phyloP scores from a whole-genome alignment of 305 asterid species.

The Solanum hybrid region DNA sequence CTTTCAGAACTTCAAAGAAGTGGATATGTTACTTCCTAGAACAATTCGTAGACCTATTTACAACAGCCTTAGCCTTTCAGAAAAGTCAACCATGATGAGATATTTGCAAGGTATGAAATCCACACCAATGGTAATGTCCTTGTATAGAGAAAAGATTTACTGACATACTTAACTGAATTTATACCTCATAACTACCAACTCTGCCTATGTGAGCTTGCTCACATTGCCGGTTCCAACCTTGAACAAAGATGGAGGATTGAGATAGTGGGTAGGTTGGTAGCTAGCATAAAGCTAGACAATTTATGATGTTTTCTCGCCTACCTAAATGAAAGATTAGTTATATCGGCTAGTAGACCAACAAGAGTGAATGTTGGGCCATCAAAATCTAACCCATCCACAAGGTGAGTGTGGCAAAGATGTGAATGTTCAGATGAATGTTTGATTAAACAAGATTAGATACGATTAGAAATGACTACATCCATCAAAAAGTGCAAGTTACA shows the following conservation, averaged over 20 bases:
- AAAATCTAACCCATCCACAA: background rate
- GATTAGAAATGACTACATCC: background rate
- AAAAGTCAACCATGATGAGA: background rate
- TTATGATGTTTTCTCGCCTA: background rate
- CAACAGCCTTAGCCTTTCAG: background rate
- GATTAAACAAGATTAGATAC: background rate
- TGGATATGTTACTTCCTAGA: background rate
- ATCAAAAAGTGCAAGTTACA: background rate
- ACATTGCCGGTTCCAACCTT: background rate
- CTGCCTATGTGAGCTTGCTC: background rate
- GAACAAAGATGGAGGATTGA: background rate
- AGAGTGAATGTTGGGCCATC: background rate
- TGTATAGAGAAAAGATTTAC: background rate
- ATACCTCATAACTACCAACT: background rate
- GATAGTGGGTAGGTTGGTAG: background rate
- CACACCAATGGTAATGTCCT: background rate
- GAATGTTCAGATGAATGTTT: background rate
- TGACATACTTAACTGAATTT: background rate
- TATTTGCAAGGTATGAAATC: background rate
- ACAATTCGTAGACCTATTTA: background rate
- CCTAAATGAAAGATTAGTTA: background rate
- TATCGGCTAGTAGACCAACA: background rate
- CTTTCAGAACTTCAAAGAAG: background rate
- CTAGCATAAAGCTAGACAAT: background rate
- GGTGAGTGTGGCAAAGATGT: background rate